Evolutionary conservation across 2,329 filamentous ascomycete species (phyloP).

Genomic region (Juglanconis sp.): DNA sequence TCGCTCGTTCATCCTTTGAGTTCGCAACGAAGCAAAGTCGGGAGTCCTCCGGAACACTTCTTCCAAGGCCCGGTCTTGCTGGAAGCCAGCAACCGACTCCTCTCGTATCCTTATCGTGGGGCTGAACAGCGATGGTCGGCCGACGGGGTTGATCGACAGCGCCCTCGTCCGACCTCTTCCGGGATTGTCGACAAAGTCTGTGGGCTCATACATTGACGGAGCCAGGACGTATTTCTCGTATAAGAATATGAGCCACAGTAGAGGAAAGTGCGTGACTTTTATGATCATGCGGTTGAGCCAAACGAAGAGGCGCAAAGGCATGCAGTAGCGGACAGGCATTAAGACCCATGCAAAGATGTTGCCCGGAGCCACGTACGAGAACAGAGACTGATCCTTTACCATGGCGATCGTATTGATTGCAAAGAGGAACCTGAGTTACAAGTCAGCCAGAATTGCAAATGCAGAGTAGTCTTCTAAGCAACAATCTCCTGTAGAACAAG

Average conservation of each 20-base stretch:
- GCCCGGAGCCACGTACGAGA: slow-evolving; percentile 87
- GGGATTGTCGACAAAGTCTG: slow-evolving; percentile 76
- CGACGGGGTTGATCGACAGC: slow-evolving; percentile 57
- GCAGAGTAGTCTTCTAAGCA: too few relatives aligned
- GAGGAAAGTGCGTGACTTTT: slow-evolving; percentile 84
- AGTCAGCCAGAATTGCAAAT: background rate
- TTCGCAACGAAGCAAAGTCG: slow-evolving; percentile 58
- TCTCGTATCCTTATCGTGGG: slow-evolving; percentile 71
- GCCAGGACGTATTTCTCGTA: slow-evolving; percentile 83
- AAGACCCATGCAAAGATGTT: slow-evolving; percentile 90
- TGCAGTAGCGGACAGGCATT: slow-evolving; percentile 75
- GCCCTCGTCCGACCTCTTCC: slow-evolving; percentile 47
- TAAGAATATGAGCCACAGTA: slow-evolving; percentile 79
- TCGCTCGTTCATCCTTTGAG: slow-evolving; percentile 59
- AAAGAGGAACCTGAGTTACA: slow-evolving; percentile 66
- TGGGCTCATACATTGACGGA: slow-evolving; percentile 73
- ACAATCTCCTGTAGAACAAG: background rate
- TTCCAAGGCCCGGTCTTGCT: slow-evolving; percentile 85
- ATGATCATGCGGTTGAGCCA: slow-evolving; percentile 86
- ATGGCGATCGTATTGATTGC: slow-evolving; percentile 96
- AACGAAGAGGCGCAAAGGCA: slow-evolving; percentile 79
- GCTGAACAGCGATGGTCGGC: slow-evolving; percentile 66
- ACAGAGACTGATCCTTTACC: slow-evolving; percentile 96
- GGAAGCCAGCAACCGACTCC: slow-evolving; percentile 82
- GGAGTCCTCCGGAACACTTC: slow-evolving; percentile 82